Conservation (phyloP, 2,329 filamentous ascomycete genomes). For the Cylindrodendrum hubeiense region DNA sequence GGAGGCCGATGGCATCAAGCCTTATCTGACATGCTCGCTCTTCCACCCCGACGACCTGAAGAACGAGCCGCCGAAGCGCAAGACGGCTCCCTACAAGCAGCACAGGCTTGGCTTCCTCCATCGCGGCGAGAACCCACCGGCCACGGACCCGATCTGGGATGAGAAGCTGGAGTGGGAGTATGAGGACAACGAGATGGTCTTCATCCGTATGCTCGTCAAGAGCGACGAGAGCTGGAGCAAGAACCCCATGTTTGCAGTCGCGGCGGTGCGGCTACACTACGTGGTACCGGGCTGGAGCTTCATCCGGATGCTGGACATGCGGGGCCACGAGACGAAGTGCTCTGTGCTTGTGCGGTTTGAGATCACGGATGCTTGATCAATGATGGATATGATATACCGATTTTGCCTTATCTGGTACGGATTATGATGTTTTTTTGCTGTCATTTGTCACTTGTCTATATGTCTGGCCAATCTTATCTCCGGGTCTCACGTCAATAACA, state of each 20-base stretch:
- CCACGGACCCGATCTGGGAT: constrained; percentile 74
- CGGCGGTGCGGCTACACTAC: constrained; percentile 71
- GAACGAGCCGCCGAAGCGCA: constrained; percentile 67
- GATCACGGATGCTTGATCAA: constrained; percentile 54
- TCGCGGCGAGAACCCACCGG: constrained; percentile 67
- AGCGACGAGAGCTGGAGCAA: constrained; percentile 72
- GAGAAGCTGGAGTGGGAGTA: constrained; percentile 77
- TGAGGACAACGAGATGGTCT: constrained; percentile 74
- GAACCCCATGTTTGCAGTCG: constrained; percentile 73
- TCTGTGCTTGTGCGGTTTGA: constrained; percentile 73
- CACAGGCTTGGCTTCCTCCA: constrained; percentile 69
- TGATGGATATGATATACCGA: not conserved
- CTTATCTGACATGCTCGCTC: constrained; percentile 75
- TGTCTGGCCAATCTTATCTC: not conserved
- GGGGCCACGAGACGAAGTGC: constrained; percentile 73
- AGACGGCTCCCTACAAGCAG: constrained; percentile 71
- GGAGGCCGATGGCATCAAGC: constrained; percentile 66
- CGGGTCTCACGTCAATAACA: not conserved
- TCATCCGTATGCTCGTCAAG: constrained; percentile 75
- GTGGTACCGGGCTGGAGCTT: constrained; percentile 71
- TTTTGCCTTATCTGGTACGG: not conserved
- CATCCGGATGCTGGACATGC: constrained; percentile 73
- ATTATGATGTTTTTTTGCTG: constrained; percentile 8
- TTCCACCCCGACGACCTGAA: constrained; percentile 67
- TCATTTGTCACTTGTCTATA: not conserved